Conservation (phyloP, 192 early-diverging fungal species). For the Coemansia sp. region DNA sequence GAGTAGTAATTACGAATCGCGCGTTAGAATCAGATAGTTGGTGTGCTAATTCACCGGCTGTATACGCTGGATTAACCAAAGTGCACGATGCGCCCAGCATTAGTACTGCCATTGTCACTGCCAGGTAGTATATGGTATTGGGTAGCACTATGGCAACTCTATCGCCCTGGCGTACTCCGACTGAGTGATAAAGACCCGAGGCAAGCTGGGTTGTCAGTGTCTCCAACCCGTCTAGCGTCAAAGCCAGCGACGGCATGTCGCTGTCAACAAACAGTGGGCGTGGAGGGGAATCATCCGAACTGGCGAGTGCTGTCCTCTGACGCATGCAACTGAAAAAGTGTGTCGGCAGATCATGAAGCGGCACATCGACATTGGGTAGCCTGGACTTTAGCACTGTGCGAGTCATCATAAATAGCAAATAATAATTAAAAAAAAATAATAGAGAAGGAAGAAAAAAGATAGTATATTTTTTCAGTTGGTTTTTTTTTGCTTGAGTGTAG, state of each 20-base stretch:
- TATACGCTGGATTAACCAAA: constrained; percentile 77
- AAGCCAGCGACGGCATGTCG: background rate
- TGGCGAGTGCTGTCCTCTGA: background rate
- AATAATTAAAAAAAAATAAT: background rate
- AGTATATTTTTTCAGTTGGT: background rate
- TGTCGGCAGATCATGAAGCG: constrained; percentile 14
- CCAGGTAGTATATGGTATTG: constrained; percentile 67
- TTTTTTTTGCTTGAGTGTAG: background rate
- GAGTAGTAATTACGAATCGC: constrained; percentile 59
- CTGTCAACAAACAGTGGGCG: constrained; percentile 24
- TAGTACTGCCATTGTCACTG: constrained; percentile 59
- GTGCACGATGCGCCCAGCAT: constrained; percentile 65
- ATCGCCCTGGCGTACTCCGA: constrained; percentile 66
- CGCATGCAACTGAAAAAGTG: constrained; percentile 21
- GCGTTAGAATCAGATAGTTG: constrained; percentile 74
- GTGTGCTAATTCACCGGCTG: constrained; percentile 66
- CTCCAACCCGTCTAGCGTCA: constrained; percentile 9
- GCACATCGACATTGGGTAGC: constrained; percentile 3
- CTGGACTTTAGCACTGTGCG: background rate
- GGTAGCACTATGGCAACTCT: constrained; percentile 69
- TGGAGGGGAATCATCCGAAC: background rate
- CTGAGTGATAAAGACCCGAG: constrained; percentile 24
- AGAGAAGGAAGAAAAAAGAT: background rate
- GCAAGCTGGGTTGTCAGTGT: constrained; percentile 6
- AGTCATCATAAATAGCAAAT: constrained; percentile 4